phyloP scores from a whole-genome alignment of 164 flowering plant genomes.

The Sextonia rubra region DNA sequence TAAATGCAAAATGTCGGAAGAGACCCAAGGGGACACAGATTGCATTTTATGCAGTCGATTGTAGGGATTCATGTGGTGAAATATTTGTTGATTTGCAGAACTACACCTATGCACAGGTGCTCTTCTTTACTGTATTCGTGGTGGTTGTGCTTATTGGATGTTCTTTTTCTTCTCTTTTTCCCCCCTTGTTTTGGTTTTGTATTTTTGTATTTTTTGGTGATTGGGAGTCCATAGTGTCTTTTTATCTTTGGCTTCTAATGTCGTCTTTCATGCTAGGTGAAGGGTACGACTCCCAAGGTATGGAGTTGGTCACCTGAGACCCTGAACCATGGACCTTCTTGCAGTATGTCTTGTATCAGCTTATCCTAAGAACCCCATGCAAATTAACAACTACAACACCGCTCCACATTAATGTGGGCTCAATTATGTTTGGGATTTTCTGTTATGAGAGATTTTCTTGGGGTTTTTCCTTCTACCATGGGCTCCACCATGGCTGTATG shows the following conservation, averaged over 20 bases:
- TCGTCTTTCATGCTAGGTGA: neutral
- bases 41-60: constrained; percentile 84
- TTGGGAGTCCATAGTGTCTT: neutral
- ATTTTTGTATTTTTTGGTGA: too few species aligned
- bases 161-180: neutral
- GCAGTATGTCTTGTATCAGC: neutral
- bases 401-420: neutral
- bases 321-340: neutral
- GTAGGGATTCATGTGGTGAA: constrained; percentile 90
- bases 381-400: neutral
- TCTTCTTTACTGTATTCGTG: constrained; percentile 1
- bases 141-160: neutral
- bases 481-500: neutral
- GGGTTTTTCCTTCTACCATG: neutral
- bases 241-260: neutral
- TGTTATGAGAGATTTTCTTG: too few species aligned
- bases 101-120: constrained; percentile 67
- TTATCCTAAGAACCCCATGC: neutral
- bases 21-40: constrained; percentile 46
- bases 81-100: constrained; percentile 89
- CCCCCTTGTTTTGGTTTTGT: too few species aligned
- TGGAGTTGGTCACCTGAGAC: neutral
- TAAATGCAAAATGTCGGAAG: constrained; percentile 80
- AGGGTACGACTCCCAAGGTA: neutral
- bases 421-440: too few species aligned